Evolutionary conservation across 768 basidiomycete genomes (phyloP).

Genomic region (Suillus occidentalis): DNA sequence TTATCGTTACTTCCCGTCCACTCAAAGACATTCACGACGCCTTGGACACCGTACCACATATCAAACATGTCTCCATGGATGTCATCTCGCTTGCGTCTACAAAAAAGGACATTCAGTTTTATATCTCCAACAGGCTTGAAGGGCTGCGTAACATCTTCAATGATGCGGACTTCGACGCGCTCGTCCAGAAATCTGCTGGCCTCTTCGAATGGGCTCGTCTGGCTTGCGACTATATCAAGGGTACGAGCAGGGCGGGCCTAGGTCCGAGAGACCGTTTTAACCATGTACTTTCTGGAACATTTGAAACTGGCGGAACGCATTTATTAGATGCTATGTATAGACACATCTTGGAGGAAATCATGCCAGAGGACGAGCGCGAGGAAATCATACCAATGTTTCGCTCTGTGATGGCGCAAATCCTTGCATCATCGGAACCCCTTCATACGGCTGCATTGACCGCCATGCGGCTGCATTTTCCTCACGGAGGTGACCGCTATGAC

Average conservation of each 20-base stretch:
- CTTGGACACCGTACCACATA: slow-evolving; percentile 8
- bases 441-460: not conserved
- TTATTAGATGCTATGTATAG: slow-evolving; percentile 7
- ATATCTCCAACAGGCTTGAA: not conserved
- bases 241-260: not conserved
- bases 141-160: not conserved
- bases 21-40: slow-evolving; percentile 6
- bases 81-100: not conserved
- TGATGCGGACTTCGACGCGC: not conserved
- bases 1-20: slow-evolving; percentile 19
- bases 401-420: slow-evolving; percentile 3
- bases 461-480: not conserved
- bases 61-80: slow-evolving; percentile 4
- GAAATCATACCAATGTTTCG: slow-evolving; percentile 1
- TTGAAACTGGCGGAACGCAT: not conserved
- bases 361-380: not conserved
- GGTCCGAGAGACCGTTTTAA: slow-evolving; percentile 2
- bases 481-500: not conserved
- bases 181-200: slow-evolving; percentile 6
- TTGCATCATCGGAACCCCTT: slow-evolving; percentile 8
- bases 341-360: not conserved
- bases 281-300: not conserved
- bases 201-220: slow-evolving; percentile 12
- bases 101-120: slow-evolving; percentile 7
- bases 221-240: slow-evolving; percentile 15